Evolutionary conservation across 495 filamentous ascomycete genomes (phyloP).

Genomic region (Haplographium delicatum): DNA sequence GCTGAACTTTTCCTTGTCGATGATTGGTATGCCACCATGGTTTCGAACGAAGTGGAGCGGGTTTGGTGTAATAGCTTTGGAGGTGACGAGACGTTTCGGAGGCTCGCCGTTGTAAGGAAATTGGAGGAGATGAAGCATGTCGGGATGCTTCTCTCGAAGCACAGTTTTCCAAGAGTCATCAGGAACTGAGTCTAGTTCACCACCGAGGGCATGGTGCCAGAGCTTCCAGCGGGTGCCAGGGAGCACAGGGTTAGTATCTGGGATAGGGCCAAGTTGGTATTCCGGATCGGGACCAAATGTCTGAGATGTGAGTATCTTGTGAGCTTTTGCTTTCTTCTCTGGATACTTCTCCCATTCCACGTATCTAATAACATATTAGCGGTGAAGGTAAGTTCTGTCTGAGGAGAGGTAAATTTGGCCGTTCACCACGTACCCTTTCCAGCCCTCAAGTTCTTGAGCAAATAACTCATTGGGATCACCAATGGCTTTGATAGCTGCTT

Average conservation of each 20-base stretch:
- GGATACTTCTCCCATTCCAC: constrained; percentile 68
- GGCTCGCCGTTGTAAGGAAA: constrained; percentile 71
- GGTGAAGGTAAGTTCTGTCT: no score
- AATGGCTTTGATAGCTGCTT: constrained; percentile 28
- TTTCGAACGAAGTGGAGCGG: constrained; percentile 60
- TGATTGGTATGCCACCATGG: constrained; percentile 60
- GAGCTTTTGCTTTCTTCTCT: constrained; percentile 54
- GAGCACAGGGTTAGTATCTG: constrained; percentile 57
- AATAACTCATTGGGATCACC: constrained; percentile 22
- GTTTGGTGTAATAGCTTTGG: constrained; percentile 54
- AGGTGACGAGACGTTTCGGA: constrained; percentile 35
- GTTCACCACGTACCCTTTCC: constrained; percentile 15
- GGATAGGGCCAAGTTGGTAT: constrained; percentile 54
- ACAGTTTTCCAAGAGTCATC: constrained; percentile 56
- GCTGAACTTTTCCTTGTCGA: constrained; percentile 47
- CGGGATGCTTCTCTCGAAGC: constrained; percentile 52
- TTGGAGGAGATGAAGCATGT: constrained; percentile 64
- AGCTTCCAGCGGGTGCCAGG: constrained; percentile 58
- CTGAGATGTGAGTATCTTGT: constrained; percentile 50
- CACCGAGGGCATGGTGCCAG: constrained; percentile 58
- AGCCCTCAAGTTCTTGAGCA: constrained; percentile 11
- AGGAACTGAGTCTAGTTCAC: constrained; percentile 40
- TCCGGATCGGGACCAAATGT: constrained; percentile 54
- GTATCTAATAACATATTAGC: constrained; percentile 34
- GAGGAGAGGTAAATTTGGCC: neutral